Evolutionary conservation across 202 grass and related monocot species (phyloP).

Genomic region (Alloteropsis angusta): DNA sequence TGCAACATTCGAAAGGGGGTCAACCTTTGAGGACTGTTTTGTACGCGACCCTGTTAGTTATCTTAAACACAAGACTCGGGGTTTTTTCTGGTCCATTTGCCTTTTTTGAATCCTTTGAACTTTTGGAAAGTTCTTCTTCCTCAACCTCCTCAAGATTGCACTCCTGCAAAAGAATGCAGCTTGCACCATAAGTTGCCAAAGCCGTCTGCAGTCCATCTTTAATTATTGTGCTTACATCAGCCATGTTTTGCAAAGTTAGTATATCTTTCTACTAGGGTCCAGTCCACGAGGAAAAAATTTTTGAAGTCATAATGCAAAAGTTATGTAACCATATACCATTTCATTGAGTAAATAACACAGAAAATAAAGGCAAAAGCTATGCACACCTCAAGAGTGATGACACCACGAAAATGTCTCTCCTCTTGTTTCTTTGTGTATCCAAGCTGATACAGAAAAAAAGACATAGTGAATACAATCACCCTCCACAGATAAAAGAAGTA

Average conservation of each 20-base stretch:
- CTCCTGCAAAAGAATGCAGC: conserved; percentile 44
- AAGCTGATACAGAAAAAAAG: conserved; percentile 52
- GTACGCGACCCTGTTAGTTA: conserved; percentile 91
- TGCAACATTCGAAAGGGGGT: background rate
- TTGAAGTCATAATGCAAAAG: background rate
- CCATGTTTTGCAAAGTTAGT: background rate
- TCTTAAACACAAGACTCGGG: conserved; percentile 77
- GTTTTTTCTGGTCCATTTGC: conserved; percentile 71
- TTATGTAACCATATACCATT: background rate
- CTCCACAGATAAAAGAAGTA: background rate
- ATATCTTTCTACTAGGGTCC: background rate
- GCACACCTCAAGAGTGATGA: conserved; percentile 85
- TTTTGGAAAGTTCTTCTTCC: conserved; percentile 87
- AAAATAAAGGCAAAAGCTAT: conserved; percentile 12
- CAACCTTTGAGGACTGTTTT: conserved; percentile 99
- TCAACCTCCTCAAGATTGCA: conserved; percentile 96
- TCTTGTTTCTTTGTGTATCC: conserved; percentile 99
- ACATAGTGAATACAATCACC: conserved; percentile 13
- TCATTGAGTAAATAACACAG: background rate
- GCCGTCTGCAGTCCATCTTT: background rate
- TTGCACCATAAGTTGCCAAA: background rate
- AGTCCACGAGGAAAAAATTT: background rate
- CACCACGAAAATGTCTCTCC: conserved; percentile 84
- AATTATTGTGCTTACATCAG: background rate
- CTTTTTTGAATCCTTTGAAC: conserved; percentile 87